Percentiles rank a stretch among this genome's conserved stretches.
phyloP scores from a whole-genome alignment of 768 basidiomycete species.

The Kwoniella sp. region DNA sequence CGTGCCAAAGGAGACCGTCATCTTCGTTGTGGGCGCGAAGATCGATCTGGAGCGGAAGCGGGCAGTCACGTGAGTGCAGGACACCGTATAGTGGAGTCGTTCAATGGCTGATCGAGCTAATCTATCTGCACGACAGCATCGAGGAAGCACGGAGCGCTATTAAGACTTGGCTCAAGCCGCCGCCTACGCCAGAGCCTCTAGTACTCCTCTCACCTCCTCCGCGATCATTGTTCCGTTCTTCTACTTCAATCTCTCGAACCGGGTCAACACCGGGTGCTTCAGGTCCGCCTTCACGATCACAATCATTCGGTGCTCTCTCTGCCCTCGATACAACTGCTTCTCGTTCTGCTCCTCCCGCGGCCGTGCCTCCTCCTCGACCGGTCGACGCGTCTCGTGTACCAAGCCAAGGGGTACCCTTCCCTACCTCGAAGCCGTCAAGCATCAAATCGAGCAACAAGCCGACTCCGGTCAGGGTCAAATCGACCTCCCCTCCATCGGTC shows the following conservation, averaged over 20 bases:
- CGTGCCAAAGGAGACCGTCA: slow-evolving; percentile 49
- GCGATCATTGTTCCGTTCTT: slow-evolving; percentile 17
- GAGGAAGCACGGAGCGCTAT: slow-evolving; percentile 36
- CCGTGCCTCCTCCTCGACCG: slow-evolving; percentile 17
- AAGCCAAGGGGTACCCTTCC: slow-evolving; percentile 9
- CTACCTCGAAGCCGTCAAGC: slow-evolving; percentile 5
- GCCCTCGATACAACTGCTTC: slow-evolving; percentile 8
- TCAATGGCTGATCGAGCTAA: background rate
- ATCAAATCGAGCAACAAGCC: background rate
- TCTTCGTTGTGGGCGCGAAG: slow-evolving; percentile 49
- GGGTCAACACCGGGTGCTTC: slow-evolving; percentile 15
- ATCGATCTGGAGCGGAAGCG: slow-evolving; percentile 36
- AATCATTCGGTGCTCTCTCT: slow-evolving; percentile 35
- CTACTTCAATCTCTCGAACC: slow-evolving; percentile 13
- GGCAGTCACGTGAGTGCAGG: slow-evolving; percentile 36
- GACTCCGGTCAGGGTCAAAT: slow-evolving; percentile 10
- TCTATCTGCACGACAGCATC: slow-evolving; percentile 17
- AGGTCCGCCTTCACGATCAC: slow-evolving; percentile 31
- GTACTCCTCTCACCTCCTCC: slow-evolving; percentile 31
- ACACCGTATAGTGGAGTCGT: too few species aligned
- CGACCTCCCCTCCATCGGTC: slow-evolving; percentile 18
- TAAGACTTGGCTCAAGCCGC: slow-evolving; percentile 39
- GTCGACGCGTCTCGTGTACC: slow-evolving; percentile 5
- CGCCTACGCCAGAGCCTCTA: slow-evolving; percentile 18
- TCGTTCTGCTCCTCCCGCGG: background rate